Conservation (phyloP, 306 rosid species). For the Astragalus glycyphyllos region DNA sequence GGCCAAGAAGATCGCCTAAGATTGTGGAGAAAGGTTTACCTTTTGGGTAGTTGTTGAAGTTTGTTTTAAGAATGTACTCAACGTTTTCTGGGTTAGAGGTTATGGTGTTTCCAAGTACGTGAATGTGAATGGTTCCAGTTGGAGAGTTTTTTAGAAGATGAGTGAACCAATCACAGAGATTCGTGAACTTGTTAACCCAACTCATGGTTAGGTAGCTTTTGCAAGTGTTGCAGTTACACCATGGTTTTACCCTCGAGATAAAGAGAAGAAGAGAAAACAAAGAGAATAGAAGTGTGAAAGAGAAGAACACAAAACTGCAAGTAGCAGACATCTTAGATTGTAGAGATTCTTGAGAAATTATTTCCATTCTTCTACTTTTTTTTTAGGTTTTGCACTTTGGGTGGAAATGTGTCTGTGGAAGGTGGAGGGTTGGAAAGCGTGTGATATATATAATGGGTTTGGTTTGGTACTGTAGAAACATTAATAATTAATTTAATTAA, state of each 20-base stretch:
- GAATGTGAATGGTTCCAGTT: constrained; percentile 64
- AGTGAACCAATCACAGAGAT: constrained; percentile 81
- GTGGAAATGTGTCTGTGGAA: background rate
- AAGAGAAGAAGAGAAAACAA: constrained; percentile 61
- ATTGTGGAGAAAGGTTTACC: constrained; percentile 72
- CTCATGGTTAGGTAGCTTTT: constrained; percentile 49
- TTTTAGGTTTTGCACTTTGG: background rate
- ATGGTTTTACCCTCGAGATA: constrained; percentile 63
- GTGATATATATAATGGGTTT: constrained; percentile 45
- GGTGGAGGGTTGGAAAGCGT: background rate
- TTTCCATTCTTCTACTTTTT: background rate
- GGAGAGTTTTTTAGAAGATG: constrained; percentile 66
- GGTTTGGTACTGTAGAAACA: background rate
- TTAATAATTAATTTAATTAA: background rate
- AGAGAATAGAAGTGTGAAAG: constrained; percentile 64
- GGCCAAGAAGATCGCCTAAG: constrained; percentile 88
- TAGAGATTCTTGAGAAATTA: constrained; percentile 31
- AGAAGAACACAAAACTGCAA: constrained; percentile 58
- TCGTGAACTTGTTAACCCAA: constrained; percentile 54
- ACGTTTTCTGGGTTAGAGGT: constrained; percentile 81
- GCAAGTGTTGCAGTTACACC: constrained; percentile 79
- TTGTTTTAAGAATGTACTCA: constrained; percentile 71
- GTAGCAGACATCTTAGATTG: constrained; percentile 52
- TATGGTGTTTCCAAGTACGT: constrained; percentile 68
- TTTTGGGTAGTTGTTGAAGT: constrained; percentile 80